Evolutionary conservation across 345 rosid genomes (phyloP).

Genomic region (Erysimum cheiranthoides): DNA sequence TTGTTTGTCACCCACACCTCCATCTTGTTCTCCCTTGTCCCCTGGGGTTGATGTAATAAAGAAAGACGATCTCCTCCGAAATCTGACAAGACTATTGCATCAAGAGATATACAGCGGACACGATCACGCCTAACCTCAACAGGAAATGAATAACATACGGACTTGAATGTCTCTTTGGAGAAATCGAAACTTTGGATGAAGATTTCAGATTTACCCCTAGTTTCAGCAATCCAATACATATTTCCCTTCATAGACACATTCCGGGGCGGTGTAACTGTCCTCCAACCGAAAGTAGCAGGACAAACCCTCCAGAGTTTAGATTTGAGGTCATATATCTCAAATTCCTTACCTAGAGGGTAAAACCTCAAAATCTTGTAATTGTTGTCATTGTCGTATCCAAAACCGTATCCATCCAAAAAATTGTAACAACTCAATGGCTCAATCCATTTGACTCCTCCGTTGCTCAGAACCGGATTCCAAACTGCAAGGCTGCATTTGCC

Average conservation of each 20-base stretch:
- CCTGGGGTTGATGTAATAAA: neutral
- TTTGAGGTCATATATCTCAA: conserved; percentile 1
- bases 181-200: conserved; percentile 13
- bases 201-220: too few species aligned
- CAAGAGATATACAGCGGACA: neutral
- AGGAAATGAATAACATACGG: neutral
- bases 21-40: neutral
- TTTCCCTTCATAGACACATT: conserved; percentile 6
- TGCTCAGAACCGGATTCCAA: conserved; percentile 2
- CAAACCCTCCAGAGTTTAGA: conserved; percentile 9
- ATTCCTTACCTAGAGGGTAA: neutral
- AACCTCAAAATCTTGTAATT: neutral
- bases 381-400: neutral
- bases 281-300: neutral
- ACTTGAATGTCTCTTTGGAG: conserved; percentile 3
- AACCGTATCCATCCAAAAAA: neutral
- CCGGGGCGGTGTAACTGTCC: fast-evolving
- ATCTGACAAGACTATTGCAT: neutral
- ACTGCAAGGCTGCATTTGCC: neutral
- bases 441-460: neutral
- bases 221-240: conserved; percentile 1
- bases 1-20: conserved; percentile 23
- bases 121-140: neutral
- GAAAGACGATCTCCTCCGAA: conserved; percentile 19
- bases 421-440: neutral